phyloP scores from a whole-genome alignment of 2,329 filamentous ascomycete species.

The Nectriaceae sp. region DNA sequence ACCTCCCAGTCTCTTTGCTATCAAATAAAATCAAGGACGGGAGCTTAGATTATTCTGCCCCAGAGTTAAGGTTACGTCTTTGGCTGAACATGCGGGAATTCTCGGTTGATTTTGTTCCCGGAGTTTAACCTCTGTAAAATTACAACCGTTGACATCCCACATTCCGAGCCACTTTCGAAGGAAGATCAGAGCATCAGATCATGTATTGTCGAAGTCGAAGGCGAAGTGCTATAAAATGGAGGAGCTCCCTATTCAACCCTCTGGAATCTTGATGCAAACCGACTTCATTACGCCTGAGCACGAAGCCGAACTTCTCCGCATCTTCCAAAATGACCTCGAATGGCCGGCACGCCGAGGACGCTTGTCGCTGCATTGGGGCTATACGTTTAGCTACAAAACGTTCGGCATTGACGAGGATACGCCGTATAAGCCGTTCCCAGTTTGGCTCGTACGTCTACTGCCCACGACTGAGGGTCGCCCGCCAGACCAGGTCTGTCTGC shows the following conservation, averaged over 20 bases:
- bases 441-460: conserved; percentile 51
- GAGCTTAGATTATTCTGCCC: too few species aligned
- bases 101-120: too few species aligned
- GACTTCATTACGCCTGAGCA: conserved; percentile 49
- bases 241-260: conserved; percentile 28
- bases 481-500: conserved; percentile 60
- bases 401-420: conserved; percentile 54
- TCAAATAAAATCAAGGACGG: too few species aligned
- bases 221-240: too few species aligned
- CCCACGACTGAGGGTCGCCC: conserved; percentile 44
- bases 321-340: conserved; percentile 44
- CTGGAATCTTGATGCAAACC: conserved; percentile 45
- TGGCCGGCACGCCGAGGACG: conserved; percentile 50
- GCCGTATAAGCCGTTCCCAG: conserved; percentile 52
- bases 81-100: too few species aligned
- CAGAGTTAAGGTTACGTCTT: too few species aligned
- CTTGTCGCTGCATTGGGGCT: conserved; percentile 56
- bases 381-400: conserved; percentile 60
- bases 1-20: too few species aligned
- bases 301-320: conserved; percentile 44
- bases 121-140: too few species aligned
- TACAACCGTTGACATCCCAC: too few species aligned
- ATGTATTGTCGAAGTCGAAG: too few species aligned
- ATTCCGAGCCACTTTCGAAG: too few species aligned
- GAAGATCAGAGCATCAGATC: too few species aligned